phyloP scores from a whole-genome alignment of 495 filamentous ascomycete species.

The Tetracladium marchalianum region DNA sequence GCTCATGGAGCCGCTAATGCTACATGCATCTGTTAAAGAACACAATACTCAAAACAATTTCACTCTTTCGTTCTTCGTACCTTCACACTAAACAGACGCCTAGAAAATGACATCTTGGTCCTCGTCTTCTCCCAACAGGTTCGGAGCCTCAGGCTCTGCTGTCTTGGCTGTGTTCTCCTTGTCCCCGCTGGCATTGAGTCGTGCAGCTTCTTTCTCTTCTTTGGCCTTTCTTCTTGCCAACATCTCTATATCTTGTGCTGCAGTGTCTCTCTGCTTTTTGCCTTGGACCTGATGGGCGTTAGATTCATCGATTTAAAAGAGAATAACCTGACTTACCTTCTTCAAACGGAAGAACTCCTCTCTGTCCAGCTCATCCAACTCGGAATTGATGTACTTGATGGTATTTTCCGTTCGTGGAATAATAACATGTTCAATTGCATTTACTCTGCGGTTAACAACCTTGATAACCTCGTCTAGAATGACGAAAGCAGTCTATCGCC shows the following conservation, averaged over 20 bases:
- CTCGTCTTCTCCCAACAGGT: conserved; percentile 75
- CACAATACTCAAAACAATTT: neutral
- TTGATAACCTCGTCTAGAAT: conserved; percentile 99
- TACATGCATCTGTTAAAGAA: conserved; percentile 13
- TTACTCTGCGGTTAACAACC: conserved; percentile 91
- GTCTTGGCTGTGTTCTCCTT: conserved; percentile 38
- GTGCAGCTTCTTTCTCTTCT: conserved; percentile 11
- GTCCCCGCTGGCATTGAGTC: conserved; percentile 21
- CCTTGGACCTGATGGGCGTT: conserved; percentile 44
- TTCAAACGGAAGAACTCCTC: conserved; percentile 98
- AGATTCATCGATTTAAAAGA: neutral
- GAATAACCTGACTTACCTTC: conserved; percentile 47
- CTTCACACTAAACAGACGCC: conserved; percentile 6
- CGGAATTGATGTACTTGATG: conserved; percentile 99
- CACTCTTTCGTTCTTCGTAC: neutral
- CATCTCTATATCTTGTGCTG: conserved; percentile 65
- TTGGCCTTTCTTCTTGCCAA: conserved; percentile 44
- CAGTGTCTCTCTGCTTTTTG: conserved; percentile 83
- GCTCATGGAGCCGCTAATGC: conserved; percentile 12
- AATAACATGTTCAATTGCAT: conserved; percentile 74
- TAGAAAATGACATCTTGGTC: conserved; percentile 96
- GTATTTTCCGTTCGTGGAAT: conserved; percentile 98
- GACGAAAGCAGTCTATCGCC: conserved; percentile 87
- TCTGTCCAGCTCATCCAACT: conserved; percentile 94
- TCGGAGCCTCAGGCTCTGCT: conserved; percentile 37